Evolutionary conservation across 352 stramenopile species (phyloP), one percentile per base, ranked within the genome.

Genomic region (Pelagophyceae sp.): DNA sequence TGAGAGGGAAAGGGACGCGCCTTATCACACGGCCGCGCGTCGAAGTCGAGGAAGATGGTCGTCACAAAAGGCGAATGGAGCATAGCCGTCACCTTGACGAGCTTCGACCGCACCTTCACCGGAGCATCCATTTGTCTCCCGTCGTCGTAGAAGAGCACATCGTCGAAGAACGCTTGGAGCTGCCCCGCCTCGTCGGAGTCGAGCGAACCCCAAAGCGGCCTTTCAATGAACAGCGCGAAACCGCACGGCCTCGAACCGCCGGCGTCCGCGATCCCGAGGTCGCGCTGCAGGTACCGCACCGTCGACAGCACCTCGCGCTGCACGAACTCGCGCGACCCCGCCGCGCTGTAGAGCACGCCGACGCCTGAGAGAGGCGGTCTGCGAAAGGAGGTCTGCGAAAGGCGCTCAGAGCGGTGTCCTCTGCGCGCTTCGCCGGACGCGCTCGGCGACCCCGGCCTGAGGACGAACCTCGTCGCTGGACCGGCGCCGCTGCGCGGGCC

Each of bases 31-130:
- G 67, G 67, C 27, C 67, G 33, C 35, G 35, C 38, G 38, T 74
- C 67, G 27, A 74, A 74, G 67, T 74, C 67, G 17, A 74, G 33
- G 38, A 74, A 74, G 33, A 74, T 74, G 17, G 67, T 74, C 27
- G 38, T 74, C 27, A 11, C 38, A 31, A 74, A 74, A 5, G 67
- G 67, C 33, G 35, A 32, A 1, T 17, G 15, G 67, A 35, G 35
- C 67, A 74, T 74, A 2, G 67, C 67, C 17, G 17, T 6, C 19
- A 74, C 33, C 38, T 74, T 74, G 33, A 74, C 67, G 35, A 74
- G 11, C 67, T 74, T 74, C 27, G 67, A 33, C 1, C 67, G 19
- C 2, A 31, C 38, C 38, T 74, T 74, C 15, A 58, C 15, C 35
- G 67, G 45, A 11, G 67, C 38, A 72, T 11, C 29, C 20, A 17